Base-by-base conservation (phyloP, 208 protist species). In the Trypanosoma caninum region DNA sequence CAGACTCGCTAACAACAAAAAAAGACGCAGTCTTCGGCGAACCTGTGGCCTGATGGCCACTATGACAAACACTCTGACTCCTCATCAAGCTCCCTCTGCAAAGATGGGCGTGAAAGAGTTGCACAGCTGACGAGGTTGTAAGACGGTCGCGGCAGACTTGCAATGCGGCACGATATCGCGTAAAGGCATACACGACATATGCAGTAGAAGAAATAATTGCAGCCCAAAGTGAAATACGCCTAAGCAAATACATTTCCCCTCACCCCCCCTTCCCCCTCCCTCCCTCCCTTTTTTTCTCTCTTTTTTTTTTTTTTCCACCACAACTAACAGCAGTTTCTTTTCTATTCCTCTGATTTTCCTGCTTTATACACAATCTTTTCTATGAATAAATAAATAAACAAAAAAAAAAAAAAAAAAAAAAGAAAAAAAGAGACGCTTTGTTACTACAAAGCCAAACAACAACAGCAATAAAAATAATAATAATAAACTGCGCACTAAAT, bases 111-210 rank as follows among this genome's bases (percentile, higher is more conserved):
- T 58, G 38, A 42, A 66, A 66, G 4, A 35, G 60, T 9, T 18
- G 25, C 28, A 66, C 51, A 40, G 50, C 37, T 0, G 30, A 38
- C 9, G 60, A 51, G 28, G 59, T 27, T 20, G 48, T 13, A 9
- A 66, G 37, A 14, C 60, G 60, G 23, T 11, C 8, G 38, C 60
- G 59, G 28, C 45, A 64, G 0, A 54, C 2, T 9, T 16, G 25
- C 35, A 48, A 66, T 6, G 31, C 35, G 16, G 25, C 38, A 48
- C 60, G 60, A 28, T 58, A 58, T 31, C 41, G 38, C 28, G n/a
- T 22, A 20, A 59, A 23, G 9, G 60, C 60, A 18, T 58, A 66
- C 10, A 27, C 50, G 11, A 41, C 47, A 33, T 66, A 66, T 31
- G 40, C 50, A 5, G 28, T 40, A 25, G 60, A 57, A 6, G 59